These are phyloP conservation scores for Saccharomyces hybrid DNA, from an alignment of 1,139 yeast species.

Conservation along the genomic window DNA sequence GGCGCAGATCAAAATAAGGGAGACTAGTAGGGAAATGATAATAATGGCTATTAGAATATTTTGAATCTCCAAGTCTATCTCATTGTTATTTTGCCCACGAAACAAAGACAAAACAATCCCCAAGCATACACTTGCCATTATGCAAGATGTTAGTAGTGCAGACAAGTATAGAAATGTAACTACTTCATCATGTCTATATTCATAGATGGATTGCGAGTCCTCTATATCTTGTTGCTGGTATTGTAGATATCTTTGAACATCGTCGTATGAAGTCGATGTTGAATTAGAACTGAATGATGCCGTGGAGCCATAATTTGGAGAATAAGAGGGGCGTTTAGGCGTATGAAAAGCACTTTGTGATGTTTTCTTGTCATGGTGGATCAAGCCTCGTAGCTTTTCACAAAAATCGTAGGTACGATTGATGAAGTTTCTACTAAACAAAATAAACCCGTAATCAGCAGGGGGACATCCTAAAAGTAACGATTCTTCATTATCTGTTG, in stretches of 20 bases:
- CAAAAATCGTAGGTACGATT: constrained; percentile 16
- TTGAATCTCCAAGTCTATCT: constrained; percentile 21
- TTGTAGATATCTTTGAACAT: constrained; percentile 17
- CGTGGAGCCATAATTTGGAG: constrained; percentile 1
- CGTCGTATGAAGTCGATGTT: constrained; percentile 16
- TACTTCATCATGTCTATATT: constrained; percentile 39
- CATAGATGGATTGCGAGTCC: constrained; percentile 21
- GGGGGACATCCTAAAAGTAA: neutral
- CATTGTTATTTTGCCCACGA: constrained; percentile 22
- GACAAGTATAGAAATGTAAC: constrained; percentile 41
- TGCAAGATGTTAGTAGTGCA: constrained; percentile 37
- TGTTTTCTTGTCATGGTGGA: constrained; percentile 6
- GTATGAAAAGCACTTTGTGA: neutral
- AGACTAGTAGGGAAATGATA: constrained; percentile 31
- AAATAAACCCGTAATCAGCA: constrained; percentile 21
- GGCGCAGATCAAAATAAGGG: constrained; percentile 34
- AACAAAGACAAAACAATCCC: constrained; percentile 39
- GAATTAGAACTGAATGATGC: constrained; percentile 5
- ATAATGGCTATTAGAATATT: constrained; percentile 16
- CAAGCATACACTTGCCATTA: constrained; percentile 42
- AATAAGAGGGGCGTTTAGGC: neutral
- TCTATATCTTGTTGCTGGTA: constrained; percentile 16
- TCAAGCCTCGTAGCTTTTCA: constrained; percentile 12
- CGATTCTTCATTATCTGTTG: constrained; percentile 11
- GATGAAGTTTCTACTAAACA: constrained; percentile 21